Evolutionary conservation across 2,329 filamentous ascomycete species (phyloP), one percentile per base, ranked within the genome.

Genomic region (Cytospora piceae): DNA sequence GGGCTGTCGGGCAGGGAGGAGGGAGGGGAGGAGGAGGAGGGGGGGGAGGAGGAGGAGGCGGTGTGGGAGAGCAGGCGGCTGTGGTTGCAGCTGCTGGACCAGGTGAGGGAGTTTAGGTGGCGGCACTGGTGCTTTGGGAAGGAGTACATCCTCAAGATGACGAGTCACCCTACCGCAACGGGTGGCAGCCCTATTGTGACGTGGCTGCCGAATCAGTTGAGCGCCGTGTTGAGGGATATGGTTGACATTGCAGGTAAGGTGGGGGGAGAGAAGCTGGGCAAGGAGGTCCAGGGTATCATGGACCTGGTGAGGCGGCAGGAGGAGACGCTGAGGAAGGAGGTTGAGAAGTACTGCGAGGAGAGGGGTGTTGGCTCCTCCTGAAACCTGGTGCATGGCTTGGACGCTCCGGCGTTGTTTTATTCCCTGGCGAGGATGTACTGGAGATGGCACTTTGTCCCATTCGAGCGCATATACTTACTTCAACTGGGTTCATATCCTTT

Each of bases 91-190:
- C 82, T 88, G 31, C 81, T 94, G 57, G 84, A 94, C 74, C 88
- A 93, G 76, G 90, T 94, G 11, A 86, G 91, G 64, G 90, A 92
- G 74, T 94, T 94, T 80, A 81, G 91, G 67, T 94, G 91, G 90
- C 82, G 91, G 8, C 91, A 94, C 77, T 94, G 91, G 91, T 92
- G 90, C 75, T 94, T 94, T 74, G 92, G 90, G 2, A 83, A 91
- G 66, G 91, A 94, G 81, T 94, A 94, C 74, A 94, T 94, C 71
- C 83, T 94, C 69, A 92, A 93, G 81, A 86, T 87, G 73, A 93
- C 89, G 0, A 81, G 80, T 22, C 90, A 94, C 74, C 90, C 91
- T 0, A 92, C 89, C 2, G 91, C 91, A 0, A 94, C 91, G 0
- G 91, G 91, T 2, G 91, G 91, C 22, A 92, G 88, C 70, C 91